Evolutionary conservation across 1,139 yeast species (phyloP).

Genomic region (Scheffersomyces lignicola): DNA sequence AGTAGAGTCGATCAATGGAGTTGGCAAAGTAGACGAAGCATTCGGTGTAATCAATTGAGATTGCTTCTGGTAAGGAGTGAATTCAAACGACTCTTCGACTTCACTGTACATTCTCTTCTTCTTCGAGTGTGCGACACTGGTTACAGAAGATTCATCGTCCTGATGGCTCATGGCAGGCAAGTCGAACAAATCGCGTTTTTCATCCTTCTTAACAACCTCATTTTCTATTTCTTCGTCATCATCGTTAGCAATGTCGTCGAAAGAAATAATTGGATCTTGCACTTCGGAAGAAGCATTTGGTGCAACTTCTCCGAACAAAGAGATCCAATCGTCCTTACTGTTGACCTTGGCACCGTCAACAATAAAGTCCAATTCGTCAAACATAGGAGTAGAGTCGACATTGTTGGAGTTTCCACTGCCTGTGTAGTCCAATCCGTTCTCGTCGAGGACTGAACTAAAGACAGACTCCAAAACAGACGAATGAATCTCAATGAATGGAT

Average conservation of each 20-base stretch:
- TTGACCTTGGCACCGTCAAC: conserved; percentile 48
- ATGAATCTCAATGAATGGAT: conserved; percentile 39
- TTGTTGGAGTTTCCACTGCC: conserved; percentile 26
- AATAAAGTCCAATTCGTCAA: conserved; percentile 53
- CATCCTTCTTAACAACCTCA: conserved; percentile 23
- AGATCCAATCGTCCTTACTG: conserved; percentile 57
- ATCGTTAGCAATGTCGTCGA: conserved; percentile 6
- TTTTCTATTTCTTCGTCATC: conserved; percentile 10
- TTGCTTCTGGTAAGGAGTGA: conserved; percentile 14
- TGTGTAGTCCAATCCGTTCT: conserved; percentile 19
- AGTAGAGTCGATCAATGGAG: conserved; percentile 28
- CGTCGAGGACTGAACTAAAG: conserved; percentile 51
- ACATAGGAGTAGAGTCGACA: conserved; percentile 60
- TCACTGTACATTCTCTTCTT: conserved; percentile 28
- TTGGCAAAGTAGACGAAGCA: conserved; percentile 34
- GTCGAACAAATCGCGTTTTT: conserved; percentile 14
- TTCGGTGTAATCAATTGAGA: conserved; percentile 35
- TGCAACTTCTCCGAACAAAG: conserved; percentile 53
- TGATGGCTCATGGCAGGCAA: background rate
- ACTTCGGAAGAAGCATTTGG: conserved; percentile 9
- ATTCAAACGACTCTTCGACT: conserved; percentile 29
- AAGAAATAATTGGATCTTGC: conserved; percentile 10
- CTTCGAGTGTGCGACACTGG: conserved; percentile 8
- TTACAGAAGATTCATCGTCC: background rate
- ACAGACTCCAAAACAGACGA: conserved; percentile 63